Evolutionary conservation across 768 basidiomycete species (phyloP).

Genomic region (Rhodosporidiobolus odoratus): DNA sequence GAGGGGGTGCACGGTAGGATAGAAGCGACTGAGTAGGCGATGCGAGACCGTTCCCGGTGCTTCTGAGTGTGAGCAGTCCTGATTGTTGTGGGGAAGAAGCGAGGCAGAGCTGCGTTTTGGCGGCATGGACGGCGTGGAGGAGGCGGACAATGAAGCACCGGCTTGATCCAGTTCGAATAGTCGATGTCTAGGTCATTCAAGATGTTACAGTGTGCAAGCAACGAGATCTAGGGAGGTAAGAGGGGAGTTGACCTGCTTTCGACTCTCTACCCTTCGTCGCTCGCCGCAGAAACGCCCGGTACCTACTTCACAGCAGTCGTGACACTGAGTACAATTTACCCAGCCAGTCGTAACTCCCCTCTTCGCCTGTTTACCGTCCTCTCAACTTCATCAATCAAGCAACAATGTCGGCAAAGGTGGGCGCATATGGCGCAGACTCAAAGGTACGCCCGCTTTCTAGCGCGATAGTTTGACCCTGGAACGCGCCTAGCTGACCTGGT

Average conservation of each 20-base stretch:
- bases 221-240: background rate
- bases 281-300: too few species aligned
- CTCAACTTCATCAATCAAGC: background rate
- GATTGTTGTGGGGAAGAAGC: background rate
- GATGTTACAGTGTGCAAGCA: too few species aligned
- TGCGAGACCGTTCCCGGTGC: background rate
- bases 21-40: constrained; percentile 15
- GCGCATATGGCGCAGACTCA: constrained; percentile 41
- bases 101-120: background rate
- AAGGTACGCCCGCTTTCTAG: constrained; percentile 19
- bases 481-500: background rate
- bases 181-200: too few species aligned
- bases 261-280: background rate
- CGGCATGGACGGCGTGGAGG: too few species aligned
- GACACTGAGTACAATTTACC: background rate
- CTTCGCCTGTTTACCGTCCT: background rate
- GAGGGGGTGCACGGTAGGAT: background rate
- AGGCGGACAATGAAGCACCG: too few species aligned
- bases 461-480: too few species aligned
- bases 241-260: background rate
- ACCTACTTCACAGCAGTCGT: background rate
- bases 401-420: constrained; percentile 40
- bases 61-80: background rate
- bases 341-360: background rate
- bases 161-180: too few species aligned